Evolutionary conservation across 2,329 filamentous ascomycete genomes (phyloP).

Genomic region (Cladophialophora immunda): DNA sequence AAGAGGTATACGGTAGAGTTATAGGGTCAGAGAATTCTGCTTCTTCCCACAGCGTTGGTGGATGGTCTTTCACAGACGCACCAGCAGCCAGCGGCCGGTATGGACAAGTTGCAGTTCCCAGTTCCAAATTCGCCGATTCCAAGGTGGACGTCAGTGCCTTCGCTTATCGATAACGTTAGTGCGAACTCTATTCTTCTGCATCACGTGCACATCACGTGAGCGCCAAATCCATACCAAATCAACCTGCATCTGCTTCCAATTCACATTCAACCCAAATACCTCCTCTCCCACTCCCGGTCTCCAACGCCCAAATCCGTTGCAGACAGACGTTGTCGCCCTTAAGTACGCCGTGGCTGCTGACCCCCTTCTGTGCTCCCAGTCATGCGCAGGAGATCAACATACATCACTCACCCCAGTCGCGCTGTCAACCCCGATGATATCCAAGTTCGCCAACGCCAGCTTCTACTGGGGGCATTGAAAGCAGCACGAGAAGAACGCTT

Average conservation of each 20-base stretch:
- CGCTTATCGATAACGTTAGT: slow-evolving; percentile 16
- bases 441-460: slow-evolving; percentile 60
- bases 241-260: not conserved
- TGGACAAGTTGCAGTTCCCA: not conserved
- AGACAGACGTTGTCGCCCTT: not conserved
- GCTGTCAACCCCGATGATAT: slow-evolving; percentile 70
- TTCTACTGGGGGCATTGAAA: slow-evolving; percentile 68
- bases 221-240: not conserved
- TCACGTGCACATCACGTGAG: not conserved
- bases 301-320: not conserved
- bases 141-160: slow-evolving; percentile 3
- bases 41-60: not conserved
- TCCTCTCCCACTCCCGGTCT: not conserved
- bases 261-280: not conserved
- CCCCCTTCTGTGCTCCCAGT: not conserved
- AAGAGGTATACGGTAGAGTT: not conserved
- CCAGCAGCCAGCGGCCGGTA: not conserved
- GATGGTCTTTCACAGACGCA: not conserved
- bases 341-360: not conserved
- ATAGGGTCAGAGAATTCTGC: not conserved
- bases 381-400: slow-evolving; percentile 36
- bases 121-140: not conserved
- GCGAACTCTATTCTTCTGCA: not conserved
- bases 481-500: slow-evolving; percentile 81
- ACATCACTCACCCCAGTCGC: slow-evolving; percentile 34